Conservation (phyloP, 345 rosid species). For the Nephelium lappaceum region DNA sequence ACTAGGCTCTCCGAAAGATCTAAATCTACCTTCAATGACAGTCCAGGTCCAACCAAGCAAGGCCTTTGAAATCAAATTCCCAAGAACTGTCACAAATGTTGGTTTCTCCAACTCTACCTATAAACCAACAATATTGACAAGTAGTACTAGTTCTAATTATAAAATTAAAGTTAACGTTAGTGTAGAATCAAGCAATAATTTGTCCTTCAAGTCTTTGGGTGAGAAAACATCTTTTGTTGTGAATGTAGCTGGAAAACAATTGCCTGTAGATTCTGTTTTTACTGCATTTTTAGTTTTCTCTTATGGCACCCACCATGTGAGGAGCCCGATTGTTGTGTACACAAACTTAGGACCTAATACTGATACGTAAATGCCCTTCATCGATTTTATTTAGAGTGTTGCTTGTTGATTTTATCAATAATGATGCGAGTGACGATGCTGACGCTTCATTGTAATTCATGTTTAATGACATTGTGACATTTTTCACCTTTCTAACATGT, state of each 20-base stretch:
- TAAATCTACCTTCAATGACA: constrained; percentile 46
- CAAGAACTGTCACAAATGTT: constrained; percentile 44
- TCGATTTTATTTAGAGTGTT: no score
- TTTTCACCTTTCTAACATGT: no score
- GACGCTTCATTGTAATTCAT: no score
- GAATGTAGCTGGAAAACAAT: constrained; percentile 28
- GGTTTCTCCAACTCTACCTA: constrained; percentile 39
- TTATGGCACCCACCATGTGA: constrained; percentile 5
- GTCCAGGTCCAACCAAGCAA: not conserved
- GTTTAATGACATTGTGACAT: no score
- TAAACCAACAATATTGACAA: constrained; percentile 15
- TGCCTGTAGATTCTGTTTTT: constrained; percentile 15
- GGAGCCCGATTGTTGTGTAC: no score
- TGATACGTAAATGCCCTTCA: no score
- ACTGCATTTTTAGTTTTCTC: constrained; percentile 41
- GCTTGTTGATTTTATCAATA: no score
- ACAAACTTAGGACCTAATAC: no score
- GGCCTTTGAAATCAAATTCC: constrained; percentile 28
- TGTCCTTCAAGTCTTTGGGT: constrained; percentile 27
- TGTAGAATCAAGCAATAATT: constrained; percentile 29
- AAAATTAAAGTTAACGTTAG: constrained; percentile 8
- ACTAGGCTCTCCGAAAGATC: constrained; percentile 20
- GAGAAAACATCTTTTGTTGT: constrained; percentile 34
- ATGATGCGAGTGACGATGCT: no score
- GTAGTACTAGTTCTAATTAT: not conserved